Percentiles rank a stretch among this genome's conserved stretches.
Conservation (phyloP, 495 filamentous ascomycete species). For the Neurospora sp. region DNA sequence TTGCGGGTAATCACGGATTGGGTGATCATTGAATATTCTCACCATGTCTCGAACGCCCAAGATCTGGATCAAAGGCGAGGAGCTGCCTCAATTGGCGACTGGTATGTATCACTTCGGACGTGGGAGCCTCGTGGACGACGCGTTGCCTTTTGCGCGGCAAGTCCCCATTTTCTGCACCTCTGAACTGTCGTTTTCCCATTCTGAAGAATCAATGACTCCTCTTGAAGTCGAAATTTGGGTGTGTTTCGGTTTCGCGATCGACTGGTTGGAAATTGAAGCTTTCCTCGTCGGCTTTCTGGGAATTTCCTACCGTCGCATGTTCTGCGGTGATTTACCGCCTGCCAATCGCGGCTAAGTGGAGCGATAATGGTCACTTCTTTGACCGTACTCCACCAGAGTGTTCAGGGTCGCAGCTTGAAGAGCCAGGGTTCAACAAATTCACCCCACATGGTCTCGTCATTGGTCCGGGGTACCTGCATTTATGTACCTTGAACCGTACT, state of each 20-base stretch:
- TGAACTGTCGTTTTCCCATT: slow-evolving; percentile 34
- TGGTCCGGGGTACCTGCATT: not conserved
- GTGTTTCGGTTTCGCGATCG: not conserved
- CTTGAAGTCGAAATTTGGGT: not conserved
- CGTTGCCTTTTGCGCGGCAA: slow-evolving; percentile 22
- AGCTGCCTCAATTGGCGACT: slow-evolving; percentile 50
- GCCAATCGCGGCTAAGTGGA: slow-evolving; percentile 8
- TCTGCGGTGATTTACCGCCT: slow-evolving; percentile 17
- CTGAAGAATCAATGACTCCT: not conserved
- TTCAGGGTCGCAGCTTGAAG: not conserved
- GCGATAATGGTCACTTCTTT: slow-evolving; percentile 4
- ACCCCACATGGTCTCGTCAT: not conserved
- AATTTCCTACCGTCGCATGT: slow-evolving; percentile 8
- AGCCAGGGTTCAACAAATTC: not conserved
- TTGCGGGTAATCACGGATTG: not conserved
- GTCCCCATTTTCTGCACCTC: slow-evolving; percentile 19
- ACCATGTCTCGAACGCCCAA: slow-evolving; percentile 54
- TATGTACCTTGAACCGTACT: not conserved
- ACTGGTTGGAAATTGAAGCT: not conserved
- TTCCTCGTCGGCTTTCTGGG: slow-evolving; percentile 3
- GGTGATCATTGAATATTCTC: slow-evolving; percentile 11
- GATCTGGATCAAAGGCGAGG: slow-evolving; percentile 59
- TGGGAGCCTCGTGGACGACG: slow-evolving; percentile 37
- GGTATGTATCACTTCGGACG: slow-evolving; percentile 46
- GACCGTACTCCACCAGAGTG: not conserved